Base-by-base conservation (phyloP, 2,329 filamentous ascomycete species). In the Exophiala alcalophila region DNA sequence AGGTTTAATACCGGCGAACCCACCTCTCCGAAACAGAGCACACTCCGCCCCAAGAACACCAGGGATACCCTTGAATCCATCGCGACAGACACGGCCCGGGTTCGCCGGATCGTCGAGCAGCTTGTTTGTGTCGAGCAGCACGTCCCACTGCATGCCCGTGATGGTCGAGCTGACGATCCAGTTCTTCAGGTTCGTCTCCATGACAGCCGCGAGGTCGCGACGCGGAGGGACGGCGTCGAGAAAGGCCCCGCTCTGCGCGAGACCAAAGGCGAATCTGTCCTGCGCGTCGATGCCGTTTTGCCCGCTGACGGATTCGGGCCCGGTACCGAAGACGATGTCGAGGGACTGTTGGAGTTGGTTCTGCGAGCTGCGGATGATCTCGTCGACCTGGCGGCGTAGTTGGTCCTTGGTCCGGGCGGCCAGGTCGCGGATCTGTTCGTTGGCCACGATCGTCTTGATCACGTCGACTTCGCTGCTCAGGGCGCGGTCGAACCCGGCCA, bases 161-260 rank as follows among this genome's bases (percentile, higher is more conserved):
- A 36, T 24, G 11, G 21, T 26, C 20, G 20, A 26, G 33, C 33
- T 36, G 3, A 36, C 33, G 9, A 36, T 26, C 33, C 33, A 36
- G 9, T 36, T 24, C 21, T 36, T 36, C 33, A 36, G 10, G 14
- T 36, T 36, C 33, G 33, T 15, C 33, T 36, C 33, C 33, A 36
- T 36, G 19, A 15, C 10, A 9, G 21, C 33, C 10, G 33, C 33
- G n/a, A 36, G 33, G 7, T 36, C 33, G 9, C 10, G 7, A n/a
- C 33, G 33, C 4, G 33, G 10, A 7, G 33, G 12, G 3, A 36
- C 33, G 21, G 20, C 14, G n/a, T 36, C 33, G 14, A 36, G 14
- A 9, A 24, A 36, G 2, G n/a, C 21, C 7, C 33, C 33, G 12
- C 12, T 24, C 12, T 24, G 21, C 1, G 33, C 33, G 12, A 36